A percentile compares a stretch with the other conserved stretches of the same genome.
These are phyloP conservation scores for Inga leiocalycina DNA, from an alignment of 306 rosid genomes.

Conservation along the genomic window DNA sequence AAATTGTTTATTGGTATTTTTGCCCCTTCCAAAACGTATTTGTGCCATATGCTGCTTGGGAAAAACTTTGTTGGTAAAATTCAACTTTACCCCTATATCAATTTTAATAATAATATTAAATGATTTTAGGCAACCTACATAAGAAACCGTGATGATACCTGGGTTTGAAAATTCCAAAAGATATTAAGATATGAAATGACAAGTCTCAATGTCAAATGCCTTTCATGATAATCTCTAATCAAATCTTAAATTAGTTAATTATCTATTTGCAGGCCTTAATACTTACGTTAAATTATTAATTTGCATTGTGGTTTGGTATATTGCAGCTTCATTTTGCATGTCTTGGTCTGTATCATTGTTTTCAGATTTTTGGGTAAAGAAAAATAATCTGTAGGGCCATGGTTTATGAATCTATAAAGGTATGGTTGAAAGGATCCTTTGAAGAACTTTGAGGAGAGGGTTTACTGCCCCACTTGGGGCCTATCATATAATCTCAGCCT, in stretches of 20 bases:
- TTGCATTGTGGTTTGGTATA: neutral
- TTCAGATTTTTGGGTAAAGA: neutral
- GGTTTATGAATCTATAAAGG: neutral
- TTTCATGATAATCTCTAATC: neutral
- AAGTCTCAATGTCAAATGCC: neutral
- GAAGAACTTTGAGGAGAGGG: neutral
- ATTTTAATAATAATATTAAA: neutral
- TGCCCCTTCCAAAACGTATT: too few relatives aligned
- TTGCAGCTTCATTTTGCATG: neutral
- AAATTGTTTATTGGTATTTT: too few relatives aligned
- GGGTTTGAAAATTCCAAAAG: neutral
- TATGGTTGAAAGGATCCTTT: neutral
- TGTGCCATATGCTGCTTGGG: too few relatives aligned
- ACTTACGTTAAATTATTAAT: too few relatives aligned
- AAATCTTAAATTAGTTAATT: neutral
- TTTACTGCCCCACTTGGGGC: too few relatives aligned
- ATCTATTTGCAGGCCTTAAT: neutral
- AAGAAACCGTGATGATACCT: neutral
- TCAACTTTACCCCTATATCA: neutral
- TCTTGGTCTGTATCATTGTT: neutral
- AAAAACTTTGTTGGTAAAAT: too few relatives aligned
- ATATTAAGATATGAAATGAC: neutral
- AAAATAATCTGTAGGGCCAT: neutral
- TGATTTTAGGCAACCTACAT: neutral
- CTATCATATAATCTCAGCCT: neutral